Evolutionary conservation across 768 basidiomycete genomes (phyloP), one percentile per base, ranked within the genome.

Genomic region (Hypholoma fasciculare): DNA sequence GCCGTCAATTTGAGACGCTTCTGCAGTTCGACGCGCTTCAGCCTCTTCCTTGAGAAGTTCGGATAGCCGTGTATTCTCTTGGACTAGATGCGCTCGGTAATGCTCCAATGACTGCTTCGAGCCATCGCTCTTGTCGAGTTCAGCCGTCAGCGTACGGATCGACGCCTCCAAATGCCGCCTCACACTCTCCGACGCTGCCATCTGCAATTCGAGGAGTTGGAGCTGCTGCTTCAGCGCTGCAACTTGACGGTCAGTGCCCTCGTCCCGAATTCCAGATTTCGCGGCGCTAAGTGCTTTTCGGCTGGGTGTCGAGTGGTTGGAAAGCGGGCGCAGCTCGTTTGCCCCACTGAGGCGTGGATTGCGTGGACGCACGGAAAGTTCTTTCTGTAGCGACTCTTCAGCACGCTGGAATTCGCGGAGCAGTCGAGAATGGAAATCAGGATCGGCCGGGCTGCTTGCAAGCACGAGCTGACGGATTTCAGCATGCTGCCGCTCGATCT

Each of bases 381-480:
- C 85, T 50, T 77, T 77, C 44, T 78, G 75, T 49, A 87, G 68
- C 40, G 81, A 79, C 27, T 85, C 82, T 62, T 90, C 88, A 0
- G 82, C 79, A 7, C 76, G 69, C 63, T 88, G 80, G 34, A 91
- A 77, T 63, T 90, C 87, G 30, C 78, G 80, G 20, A 90, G 73
- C 5, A 91, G 71, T 16, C 82, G 80, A 19, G 79, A 74, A 50
- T 87, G 84, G 77, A 90, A 86, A 4, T 78, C 73, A 36, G 81
- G 80, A 59, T 89, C 89, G 38, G 79, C 77, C 8, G 86, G 81
- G 11, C 78, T 78, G 50, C 78, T 81, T 46, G 76, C 76, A 73
- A 82, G 76, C 54, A 90, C 82, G 20, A 90, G 75, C n/a, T 82
- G 76, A 4, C 88, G 83, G 42, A 91, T 81, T 60, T 91, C 89